Base-by-base conservation (phyloP, 1,139 yeast species). In the Zygosaccharomyces sapae region DNA sequence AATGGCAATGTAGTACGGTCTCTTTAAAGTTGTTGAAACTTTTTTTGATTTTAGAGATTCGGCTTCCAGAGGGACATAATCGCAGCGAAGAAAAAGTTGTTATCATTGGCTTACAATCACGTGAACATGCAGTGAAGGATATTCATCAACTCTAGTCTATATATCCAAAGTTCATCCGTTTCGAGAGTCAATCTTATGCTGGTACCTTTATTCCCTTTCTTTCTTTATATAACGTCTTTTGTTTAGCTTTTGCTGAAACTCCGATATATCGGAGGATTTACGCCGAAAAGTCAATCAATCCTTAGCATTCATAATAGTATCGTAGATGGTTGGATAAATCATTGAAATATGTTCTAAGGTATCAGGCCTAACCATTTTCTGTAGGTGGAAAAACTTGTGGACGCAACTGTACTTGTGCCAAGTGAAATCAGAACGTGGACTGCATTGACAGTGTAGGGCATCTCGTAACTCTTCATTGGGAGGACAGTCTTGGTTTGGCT, bases 401-500 rank as follows among this genome's bases (percentile, higher is more conserved):
- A 54, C 54, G 25, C 55, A 54, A 34, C 55, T 50, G 55, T 55
- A 54, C 33, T 40, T 40, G 30, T 54, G 55, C 55, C 55, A 54
- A 8, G 55, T 54, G 58, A 79, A 79, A 57, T 79, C 84, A 13
- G 56, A 57, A 1, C 66, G 55, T 16, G 79, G 79, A 42, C 69
- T 57, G 62, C 84, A 79, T 49, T 65, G 62, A 56, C 84, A 79
- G 52, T 70, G 70, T 53, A 76, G 74, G 41, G 69, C 61, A 44
- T 67, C 58, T 57, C 80, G 69, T 51, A 70, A 68, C 38, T 69
- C 67, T 40, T 68, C 61, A 54, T 76, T 76, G 45, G 74, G 66
- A 0, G 97, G 97, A 70, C 97, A 90, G 66, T 89, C 96, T 40
- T 77, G 83, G 46, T 88, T 70, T 0, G 83, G 78, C 0, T 90